Evolutionary conservation across 257 asterid genomes (phyloP).

Genomic region (Przewalskia tangutica): DNA sequence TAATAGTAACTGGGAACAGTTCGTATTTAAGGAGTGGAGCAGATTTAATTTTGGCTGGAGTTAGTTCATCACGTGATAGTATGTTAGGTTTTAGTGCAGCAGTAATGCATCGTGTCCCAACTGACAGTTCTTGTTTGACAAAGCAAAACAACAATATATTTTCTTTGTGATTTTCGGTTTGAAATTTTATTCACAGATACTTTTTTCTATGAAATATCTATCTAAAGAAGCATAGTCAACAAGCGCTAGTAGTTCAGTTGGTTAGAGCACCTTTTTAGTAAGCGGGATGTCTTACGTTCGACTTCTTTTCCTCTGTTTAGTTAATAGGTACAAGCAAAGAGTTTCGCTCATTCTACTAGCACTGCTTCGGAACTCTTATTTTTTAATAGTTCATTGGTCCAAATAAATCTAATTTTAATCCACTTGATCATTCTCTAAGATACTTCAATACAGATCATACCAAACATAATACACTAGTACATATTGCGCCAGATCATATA

Average conservation of each 20-base stretch:
- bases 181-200: background rate
- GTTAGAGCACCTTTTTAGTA: conserved; percentile 97
- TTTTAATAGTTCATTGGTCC: background rate
- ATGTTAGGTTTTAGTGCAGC: background rate
- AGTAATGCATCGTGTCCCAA: background rate
- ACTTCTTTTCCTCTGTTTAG: conserved; percentile 15
- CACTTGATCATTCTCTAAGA: background rate
- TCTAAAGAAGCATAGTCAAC: background rate
- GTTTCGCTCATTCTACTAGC: background rate
- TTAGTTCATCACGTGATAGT: background rate
- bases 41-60: background rate
- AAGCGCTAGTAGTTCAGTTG: conserved; percentile 89
- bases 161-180: background rate
- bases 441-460: background rate
- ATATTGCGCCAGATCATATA: background rate
- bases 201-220: no score
- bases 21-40: no score
- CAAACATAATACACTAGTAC: background rate
- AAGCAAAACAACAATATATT: background rate
- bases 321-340: background rate
- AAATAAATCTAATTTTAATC: background rate
- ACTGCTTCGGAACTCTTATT: background rate
- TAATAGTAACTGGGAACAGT: no score
- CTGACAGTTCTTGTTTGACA: no score
- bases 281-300: conserved; percentile 97